Percentiles rank a stretch among this genome's conserved stretches.
These are phyloP conservation scores for Peronospora farinosa DNA, from an alignment of 352 stramenopile species.

Conservation along the genomic window DNA sequence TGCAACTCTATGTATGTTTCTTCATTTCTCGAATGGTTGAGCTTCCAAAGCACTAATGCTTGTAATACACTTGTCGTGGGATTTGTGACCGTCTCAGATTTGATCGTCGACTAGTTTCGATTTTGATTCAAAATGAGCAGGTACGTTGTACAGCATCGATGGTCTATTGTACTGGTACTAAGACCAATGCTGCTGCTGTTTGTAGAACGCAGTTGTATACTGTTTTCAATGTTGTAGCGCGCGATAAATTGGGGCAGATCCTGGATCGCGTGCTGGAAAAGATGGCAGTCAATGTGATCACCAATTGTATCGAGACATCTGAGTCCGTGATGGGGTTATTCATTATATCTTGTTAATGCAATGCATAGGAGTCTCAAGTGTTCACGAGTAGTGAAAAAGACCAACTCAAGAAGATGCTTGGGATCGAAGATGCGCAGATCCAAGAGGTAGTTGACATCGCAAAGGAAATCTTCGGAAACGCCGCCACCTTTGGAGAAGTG, in stretches of 20 bases:
- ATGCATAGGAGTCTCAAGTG: constrained; percentile 20
- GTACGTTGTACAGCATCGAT: not conserved
- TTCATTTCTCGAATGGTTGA: constrained; percentile 7
- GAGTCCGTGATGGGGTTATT: not conserved
- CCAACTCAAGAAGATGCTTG: constrained; percentile 43
- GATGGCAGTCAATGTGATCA: constrained; percentile 33
- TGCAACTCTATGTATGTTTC: constrained; percentile 3
- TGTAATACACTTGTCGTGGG: no score
- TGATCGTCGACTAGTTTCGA: not conserved
- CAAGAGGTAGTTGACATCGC: constrained; percentile 29
- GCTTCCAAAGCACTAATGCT: constrained; percentile 16
- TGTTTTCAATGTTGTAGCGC: constrained; percentile 40
- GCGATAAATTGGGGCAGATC: constrained; percentile 46
- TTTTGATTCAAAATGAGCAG: constrained; percentile 4
- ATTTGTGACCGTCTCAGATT: constrained; percentile 1
- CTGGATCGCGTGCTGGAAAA: constrained; percentile 53
- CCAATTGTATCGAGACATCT: not conserved
- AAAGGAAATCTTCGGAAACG: constrained; percentile 36
- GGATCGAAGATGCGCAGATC: constrained; percentile 35
- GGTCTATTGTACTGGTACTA: not conserved
- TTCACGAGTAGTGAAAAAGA: constrained; percentile 43
- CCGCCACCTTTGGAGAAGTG: constrained; percentile 36
- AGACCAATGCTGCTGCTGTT: constrained; percentile 1
- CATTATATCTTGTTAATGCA: not conserved
- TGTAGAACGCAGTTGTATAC: constrained; percentile 12